phyloP scores from a whole-genome alignment of 805 yeast species.

The Wickerhamiella slavikovae region DNA sequence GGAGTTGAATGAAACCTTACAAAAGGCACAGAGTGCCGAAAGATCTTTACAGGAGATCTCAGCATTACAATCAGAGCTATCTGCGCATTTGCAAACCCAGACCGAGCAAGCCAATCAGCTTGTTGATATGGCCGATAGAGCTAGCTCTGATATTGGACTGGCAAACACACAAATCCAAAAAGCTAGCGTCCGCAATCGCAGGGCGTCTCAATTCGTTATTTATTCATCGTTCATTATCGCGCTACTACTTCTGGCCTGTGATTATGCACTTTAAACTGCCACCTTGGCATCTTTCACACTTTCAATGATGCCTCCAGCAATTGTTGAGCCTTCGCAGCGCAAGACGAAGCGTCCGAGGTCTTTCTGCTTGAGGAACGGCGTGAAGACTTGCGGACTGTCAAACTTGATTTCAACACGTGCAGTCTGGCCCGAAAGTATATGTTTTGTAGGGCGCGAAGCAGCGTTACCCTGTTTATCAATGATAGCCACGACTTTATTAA shows the following conservation, averaged over 20 bases:
- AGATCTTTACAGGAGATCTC: constrained; percentile 37
- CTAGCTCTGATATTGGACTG: constrained; percentile 38
- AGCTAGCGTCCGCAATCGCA: constrained; percentile 47
- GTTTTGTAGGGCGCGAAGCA: constrained; percentile 28
- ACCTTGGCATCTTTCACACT: not conserved
- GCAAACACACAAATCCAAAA: constrained; percentile 53
- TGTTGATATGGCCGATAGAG: constrained; percentile 44
- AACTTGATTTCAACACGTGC: constrained; percentile 39
- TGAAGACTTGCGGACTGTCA: constrained; percentile 29
- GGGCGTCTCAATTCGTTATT: constrained; percentile 36
- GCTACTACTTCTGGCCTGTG: constrained; percentile 28
- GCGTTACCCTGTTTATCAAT: constrained; percentile 16
- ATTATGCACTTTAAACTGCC: constrained; percentile 9
- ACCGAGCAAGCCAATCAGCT: constrained; percentile 45
- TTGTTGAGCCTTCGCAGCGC: constrained; percentile 45
- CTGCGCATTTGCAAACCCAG: constrained; percentile 53
- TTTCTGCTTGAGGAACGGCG: constrained; percentile 26
- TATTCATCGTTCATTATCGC: constrained; percentile 36
- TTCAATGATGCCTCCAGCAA: constrained; percentile 41
- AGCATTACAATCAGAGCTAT: constrained; percentile 50
- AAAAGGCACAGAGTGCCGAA: constrained; percentile 21
- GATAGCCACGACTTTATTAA: constrained; percentile 25
- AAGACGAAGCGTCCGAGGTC: constrained; percentile 48
- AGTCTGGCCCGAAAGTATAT: constrained; percentile 35
- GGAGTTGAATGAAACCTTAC: constrained; percentile 18